phyloP scores from a whole-genome alignment of 2,329 filamentous ascomycete genomes.

The Lizonia empirigonia region DNA sequence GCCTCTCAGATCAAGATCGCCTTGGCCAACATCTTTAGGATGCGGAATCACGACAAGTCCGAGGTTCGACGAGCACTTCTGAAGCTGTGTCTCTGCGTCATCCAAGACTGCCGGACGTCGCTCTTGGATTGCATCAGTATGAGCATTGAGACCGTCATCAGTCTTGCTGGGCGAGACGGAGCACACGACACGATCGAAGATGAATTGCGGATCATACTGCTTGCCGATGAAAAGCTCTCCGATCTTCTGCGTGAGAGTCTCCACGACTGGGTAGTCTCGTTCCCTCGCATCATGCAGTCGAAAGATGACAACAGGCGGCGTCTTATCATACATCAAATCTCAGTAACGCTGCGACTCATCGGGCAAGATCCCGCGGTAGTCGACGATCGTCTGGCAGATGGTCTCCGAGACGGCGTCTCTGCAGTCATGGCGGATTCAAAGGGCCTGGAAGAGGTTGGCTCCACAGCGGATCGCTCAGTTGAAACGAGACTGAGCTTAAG shows the following conservation, averaged over 20 bases:
- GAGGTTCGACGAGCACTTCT: slow-evolving; percentile 73
- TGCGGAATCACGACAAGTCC: slow-evolving; percentile 71
- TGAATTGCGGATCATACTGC: slow-evolving; percentile 65
- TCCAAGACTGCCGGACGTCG: slow-evolving; percentile 79
- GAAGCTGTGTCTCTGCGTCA: slow-evolving; percentile 72
- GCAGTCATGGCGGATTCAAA: slow-evolving; percentile 52
- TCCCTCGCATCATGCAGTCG: slow-evolving; percentile 82
- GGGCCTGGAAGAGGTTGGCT: slow-evolving; percentile 27
- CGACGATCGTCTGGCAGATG: slow-evolving; percentile 68
- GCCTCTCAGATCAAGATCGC: slow-evolving; percentile 81
- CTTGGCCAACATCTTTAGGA: slow-evolving; percentile 74
- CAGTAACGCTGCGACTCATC: slow-evolving; percentile 71
- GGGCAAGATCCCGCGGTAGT: slow-evolving; percentile 68
- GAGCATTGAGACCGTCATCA: slow-evolving; percentile 80
- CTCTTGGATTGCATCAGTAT: slow-evolving; percentile 72
- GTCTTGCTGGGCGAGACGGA: slow-evolving; percentile 59
- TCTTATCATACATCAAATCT: slow-evolving; percentile 75
- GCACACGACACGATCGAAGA: slow-evolving; percentile 52
- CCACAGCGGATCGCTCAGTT: slow-evolving; percentile 10
- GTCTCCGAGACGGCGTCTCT: slow-evolving; percentile 75
- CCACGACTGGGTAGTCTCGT: slow-evolving; percentile 79
- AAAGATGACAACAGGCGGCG: slow-evolving; percentile 80
- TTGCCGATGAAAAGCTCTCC: slow-evolving; percentile 65
- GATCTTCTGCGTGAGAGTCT: slow-evolving; percentile 72
- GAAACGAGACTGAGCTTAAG: slow-evolving; percentile 26